Evolutionary conservation across 2,329 filamentous ascomycete species (phyloP).

Genomic region (Neofusicoccum ribis): DNA sequence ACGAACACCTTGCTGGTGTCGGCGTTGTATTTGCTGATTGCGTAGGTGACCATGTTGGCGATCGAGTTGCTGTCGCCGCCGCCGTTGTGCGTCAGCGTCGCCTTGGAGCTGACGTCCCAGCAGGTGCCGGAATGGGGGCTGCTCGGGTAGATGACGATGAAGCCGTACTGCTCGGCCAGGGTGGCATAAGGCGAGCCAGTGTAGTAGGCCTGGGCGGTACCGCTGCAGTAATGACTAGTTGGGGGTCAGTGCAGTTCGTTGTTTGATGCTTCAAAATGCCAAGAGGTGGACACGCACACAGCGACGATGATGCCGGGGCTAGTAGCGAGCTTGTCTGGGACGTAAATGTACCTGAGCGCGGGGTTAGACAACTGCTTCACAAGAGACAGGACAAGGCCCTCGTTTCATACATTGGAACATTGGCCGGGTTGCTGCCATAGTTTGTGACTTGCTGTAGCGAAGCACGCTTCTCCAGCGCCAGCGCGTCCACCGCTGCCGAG

Average conservation of each 20-base stretch:
- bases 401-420: conserved; percentile 49
- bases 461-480: conserved; percentile 1
- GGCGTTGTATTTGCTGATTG: conserved; percentile 53
- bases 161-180: conserved; percentile 56
- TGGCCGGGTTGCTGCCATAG: conserved; percentile 50
- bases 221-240: conserved; percentile 57
- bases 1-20: conserved; percentile 56
- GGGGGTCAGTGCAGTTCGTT: too few species aligned
- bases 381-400: neutral
- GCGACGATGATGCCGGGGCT: conserved; percentile 57
- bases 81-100: conserved; percentile 56
- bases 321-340: conserved; percentile 45
- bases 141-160: conserved; percentile 61
- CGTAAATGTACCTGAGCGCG: conserved; percentile 41
- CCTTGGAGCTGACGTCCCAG: conserved; percentile 60
- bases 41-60: conserved; percentile 60
- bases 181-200: conserved; percentile 54
- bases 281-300: conserved; percentile 21
- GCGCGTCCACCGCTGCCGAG: neutral
- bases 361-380: neutral
- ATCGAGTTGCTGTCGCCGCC: conserved; percentile 59
- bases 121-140: conserved; percentile 55
- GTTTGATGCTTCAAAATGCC: neutral
- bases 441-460: conserved; percentile 40
- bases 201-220: conserved; percentile 54